These are phyloP conservation scores for Hibiscus tridactylites DNA, from an alignment of 345 rosid genomes.

Conservation along the genomic window DNA sequence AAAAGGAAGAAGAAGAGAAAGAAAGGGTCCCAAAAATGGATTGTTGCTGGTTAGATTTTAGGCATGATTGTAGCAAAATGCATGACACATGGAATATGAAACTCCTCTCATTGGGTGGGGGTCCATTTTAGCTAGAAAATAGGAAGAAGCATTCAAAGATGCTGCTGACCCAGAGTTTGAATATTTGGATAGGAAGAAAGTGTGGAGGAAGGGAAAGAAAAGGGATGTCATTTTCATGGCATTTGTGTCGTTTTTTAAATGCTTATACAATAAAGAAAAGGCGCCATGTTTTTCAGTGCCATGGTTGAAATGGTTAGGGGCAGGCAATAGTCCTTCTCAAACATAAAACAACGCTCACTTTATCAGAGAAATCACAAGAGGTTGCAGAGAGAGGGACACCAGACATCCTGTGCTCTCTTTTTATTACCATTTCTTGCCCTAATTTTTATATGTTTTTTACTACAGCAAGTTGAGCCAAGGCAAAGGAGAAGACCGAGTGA, in stretches of 20 bases:
- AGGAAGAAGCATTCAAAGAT: constrained; percentile 25
- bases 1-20: background rate
- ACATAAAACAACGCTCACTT: constrained; percentile 25
- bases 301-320: constrained; percentile 36
- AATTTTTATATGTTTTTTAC: too few species aligned
- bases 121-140: constrained; percentile 25
- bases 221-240: constrained; percentile 42
- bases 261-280: constrained; percentile 16
- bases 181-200: constrained; percentile 10
- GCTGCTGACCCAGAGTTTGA: constrained; percentile 24
- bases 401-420: background rate
- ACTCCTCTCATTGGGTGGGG: constrained; percentile 13
- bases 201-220: background rate
- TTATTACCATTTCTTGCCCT: too few species aligned
- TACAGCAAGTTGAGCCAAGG: constrained; percentile 9
- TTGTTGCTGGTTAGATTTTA: background rate
- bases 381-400: constrained; percentile 18
- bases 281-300: constrained; percentile 75
- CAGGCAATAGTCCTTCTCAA: constrained; percentile 52
- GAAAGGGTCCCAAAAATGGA: background rate
- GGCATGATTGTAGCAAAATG: background rate
- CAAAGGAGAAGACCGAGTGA: constrained; percentile 11
- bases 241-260: constrained; percentile 37
- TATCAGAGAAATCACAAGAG: constrained; percentile 34
- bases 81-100: constrained; percentile 15